Evolutionary conservation across 2,329 filamentous ascomycete genomes (phyloP), one percentile per base, ranked within the genome.

Genomic region (Aureobasidium sp.): DNA sequence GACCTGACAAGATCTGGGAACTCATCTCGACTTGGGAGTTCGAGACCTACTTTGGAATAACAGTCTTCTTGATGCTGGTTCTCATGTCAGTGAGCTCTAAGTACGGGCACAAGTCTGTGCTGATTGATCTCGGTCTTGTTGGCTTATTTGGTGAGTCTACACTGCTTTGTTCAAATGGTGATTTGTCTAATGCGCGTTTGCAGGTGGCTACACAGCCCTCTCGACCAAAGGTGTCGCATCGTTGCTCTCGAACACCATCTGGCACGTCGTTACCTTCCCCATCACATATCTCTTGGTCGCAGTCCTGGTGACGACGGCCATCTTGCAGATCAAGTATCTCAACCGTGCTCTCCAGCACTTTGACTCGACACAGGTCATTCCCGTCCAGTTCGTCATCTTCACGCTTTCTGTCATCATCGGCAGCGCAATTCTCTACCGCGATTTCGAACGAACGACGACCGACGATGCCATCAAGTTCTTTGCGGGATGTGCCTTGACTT

Each of bases 261-360:
- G 92, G 81, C 85, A 89, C 68, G 90, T 90, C 16, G 90, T 99
- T 65, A 88, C 91, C 0, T 97, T 93, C 39, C 92, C 93, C 0
- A 88, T 99, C 64, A 95, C 91, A 25, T 99, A 97, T 71, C 83
- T 86, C 1, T 82, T 99, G n/a, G 74, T 94, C 9, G 78, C 88
- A 55, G 82, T 97, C 51, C 82, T 99, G 30, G 80, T 94, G 21
- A 82, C 79, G 48, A 97, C 93, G 1, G 94, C 94, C 7, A 79
- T 99, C 63, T 91, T 97, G 88, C 94, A 99, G 76, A 93, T 99
- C 68, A 93, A 91, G 71, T 99, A 97, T 72, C 84, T 99, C 72
- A 99, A 97, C 77, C 89, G 85, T 57, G 87, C 88, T 1, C 79
- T 99, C 57, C 92, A 97, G 72, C 86, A 90, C 50, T 99, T 97